Evolutionary conservation across 1,284 basidiomycete genomes (phyloP).

Genomic region (Exsudoporus floridanus): DNA sequence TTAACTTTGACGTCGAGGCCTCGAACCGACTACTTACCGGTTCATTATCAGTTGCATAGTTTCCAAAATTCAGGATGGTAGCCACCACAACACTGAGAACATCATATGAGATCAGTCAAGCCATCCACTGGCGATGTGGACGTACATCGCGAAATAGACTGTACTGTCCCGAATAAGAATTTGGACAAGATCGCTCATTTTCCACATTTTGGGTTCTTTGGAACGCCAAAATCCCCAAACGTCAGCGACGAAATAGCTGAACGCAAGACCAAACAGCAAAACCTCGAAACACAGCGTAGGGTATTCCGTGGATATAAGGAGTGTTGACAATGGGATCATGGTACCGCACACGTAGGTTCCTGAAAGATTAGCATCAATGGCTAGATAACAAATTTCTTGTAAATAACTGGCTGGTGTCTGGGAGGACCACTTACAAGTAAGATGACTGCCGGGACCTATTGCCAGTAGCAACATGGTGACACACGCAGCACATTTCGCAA

Average conservation of each 20-base stretch:
- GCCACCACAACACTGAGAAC: slow-evolving; percentile 3
- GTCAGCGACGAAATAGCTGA: slow-evolving; percentile 8
- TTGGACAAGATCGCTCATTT: slow-evolving; percentile 13
- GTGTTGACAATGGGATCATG: background rate
- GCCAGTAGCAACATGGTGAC: slow-evolving; percentile 12
- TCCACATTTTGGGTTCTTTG: background rate
- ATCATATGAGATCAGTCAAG: background rate
- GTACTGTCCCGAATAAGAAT: slow-evolving; percentile 21
- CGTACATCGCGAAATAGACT: slow-evolving; percentile 22
- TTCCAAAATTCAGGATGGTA: slow-evolving; percentile 7
- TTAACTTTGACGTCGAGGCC: background rate
- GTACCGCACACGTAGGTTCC: slow-evolving; percentile 6
- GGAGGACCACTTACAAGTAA: slow-evolving; percentile 3
- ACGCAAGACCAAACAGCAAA: slow-evolving; percentile 16
- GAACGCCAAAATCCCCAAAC: slow-evolving; percentile 1
- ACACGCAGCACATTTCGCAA: slow-evolving; percentile 6
- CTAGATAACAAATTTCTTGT: background rate
- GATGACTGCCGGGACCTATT: slow-evolving; percentile 9
- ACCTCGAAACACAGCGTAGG: slow-evolving; percentile 15
- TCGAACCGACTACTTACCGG: slow-evolving; percentile 4
- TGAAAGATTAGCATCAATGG: background rate
- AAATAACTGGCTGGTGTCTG: background rate
- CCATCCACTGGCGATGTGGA: background rate
- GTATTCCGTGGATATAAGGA: slow-evolving; percentile 1
- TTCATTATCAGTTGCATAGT: background rate